Conservation (phyloP, 805 yeast species). For the Pichia ethanolica region DNA sequence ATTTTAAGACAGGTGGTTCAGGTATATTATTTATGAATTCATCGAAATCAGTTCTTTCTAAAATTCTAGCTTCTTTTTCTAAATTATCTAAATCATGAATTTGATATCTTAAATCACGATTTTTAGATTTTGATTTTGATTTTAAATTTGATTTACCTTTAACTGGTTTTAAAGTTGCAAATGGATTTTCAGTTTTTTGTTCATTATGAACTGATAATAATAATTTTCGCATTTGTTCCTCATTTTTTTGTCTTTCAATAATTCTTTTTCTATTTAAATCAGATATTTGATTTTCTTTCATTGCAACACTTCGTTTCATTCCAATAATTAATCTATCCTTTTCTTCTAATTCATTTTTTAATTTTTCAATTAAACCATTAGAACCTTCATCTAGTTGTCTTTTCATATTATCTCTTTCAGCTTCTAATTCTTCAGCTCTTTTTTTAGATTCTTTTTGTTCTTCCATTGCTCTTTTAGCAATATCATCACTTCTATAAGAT, state of each 20-base stretch:
- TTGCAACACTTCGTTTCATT: slow-evolving; percentile 55
- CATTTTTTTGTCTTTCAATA: slow-evolving; percentile 66
- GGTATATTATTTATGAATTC: slow-evolving; percentile 28
- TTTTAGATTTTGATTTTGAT: slow-evolving; percentile 4
- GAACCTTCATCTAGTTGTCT: slow-evolving; percentile 50
- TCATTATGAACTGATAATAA: slow-evolving; percentile 51
- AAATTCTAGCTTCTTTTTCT: slow-evolving; percentile 75
- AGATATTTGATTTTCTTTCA: slow-evolving; percentile 51
- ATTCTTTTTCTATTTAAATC: slow-evolving; percentile 54
- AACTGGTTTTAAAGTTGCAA: slow-evolving; percentile 16
- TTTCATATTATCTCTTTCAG: slow-evolving; percentile 30
- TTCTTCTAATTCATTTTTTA: slow-evolving; percentile 57
- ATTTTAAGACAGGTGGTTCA: slow-evolving; percentile 3
- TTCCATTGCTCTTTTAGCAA: slow-evolving; percentile 62
- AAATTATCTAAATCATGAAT: slow-evolving; percentile 26
- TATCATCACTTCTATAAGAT: slow-evolving; percentile 75
- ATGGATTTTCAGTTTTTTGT: slow-evolving; percentile 16
- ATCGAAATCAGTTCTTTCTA: slow-evolving; percentile 79
- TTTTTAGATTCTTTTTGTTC: slow-evolving; percentile 35
- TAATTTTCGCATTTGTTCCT: slow-evolving; percentile 69
- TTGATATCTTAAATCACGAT: slow-evolving; percentile 3
- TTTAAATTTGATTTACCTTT: neutral
- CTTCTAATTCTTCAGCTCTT: slow-evolving; percentile 35
- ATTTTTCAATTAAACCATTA: slow-evolving; percentile 56
- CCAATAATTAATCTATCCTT: slow-evolving; percentile 50